Conservation (phyloP, 2,329 filamentous ascomycete species). For the Talaromyces sp. region DNA sequence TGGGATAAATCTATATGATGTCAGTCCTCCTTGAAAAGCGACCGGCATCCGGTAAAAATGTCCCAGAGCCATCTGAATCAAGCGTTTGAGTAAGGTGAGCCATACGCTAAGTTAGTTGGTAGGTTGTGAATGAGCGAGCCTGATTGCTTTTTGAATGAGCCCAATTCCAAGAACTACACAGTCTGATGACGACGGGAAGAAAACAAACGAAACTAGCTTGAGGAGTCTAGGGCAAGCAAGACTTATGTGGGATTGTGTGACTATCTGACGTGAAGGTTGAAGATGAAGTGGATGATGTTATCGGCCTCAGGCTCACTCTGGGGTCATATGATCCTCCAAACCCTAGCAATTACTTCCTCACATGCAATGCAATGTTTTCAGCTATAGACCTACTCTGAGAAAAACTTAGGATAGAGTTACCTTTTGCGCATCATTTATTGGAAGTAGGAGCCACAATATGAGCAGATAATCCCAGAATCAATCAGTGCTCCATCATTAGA, state of each 20-base stretch:
- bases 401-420: neutral
- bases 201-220: neutral
- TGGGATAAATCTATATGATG: neutral
- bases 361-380: neutral
- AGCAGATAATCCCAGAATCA: neutral
- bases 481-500: neutral
- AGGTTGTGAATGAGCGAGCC: neutral
- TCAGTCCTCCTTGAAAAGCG: neutral
- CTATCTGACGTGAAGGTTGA: neutral
- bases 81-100: no score
- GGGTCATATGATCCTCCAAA: constrained; percentile 1
- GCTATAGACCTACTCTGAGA: neutral
- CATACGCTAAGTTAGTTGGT: neutral
- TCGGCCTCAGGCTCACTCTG: neutral
- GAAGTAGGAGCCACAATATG: neutral
- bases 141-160: neutral
- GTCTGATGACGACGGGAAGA: neutral
- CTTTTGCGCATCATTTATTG: neutral
- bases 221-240: neutral
- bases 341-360: neutral
- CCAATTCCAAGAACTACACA: neutral
- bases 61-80: neutral
- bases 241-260: neutral
- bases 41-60: no score
- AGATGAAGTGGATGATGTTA: neutral